These are phyloP conservation scores for Gelatoporia subvermispora DNA, from an alignment of 768 basidiomycete species.

Conservation along the genomic window DNA sequence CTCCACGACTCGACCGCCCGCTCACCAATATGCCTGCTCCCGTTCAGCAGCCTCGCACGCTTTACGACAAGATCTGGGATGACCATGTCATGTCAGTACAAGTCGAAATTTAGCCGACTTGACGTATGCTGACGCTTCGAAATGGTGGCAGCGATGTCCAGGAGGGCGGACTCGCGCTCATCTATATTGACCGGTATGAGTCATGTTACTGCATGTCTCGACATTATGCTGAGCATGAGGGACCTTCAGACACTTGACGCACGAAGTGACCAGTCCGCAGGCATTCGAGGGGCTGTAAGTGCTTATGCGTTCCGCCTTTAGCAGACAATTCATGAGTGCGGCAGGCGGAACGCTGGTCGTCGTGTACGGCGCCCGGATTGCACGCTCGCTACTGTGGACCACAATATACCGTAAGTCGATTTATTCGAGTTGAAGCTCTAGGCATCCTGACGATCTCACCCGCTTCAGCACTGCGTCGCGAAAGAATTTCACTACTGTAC, in stretches of 20 bases:
- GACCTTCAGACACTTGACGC: constrained; percentile 44
- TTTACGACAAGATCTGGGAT: constrained; percentile 98
- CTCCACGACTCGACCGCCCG: not conserved
- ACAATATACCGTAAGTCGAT: constrained; percentile 47
- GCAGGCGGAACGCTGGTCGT: constrained; percentile 44
- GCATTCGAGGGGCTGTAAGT: constrained; percentile 54
- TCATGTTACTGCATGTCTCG: not conserved
- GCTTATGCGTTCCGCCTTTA: not conserved
- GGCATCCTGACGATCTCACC: not conserved
- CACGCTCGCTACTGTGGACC: constrained; percentile 59
- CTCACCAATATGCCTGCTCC: constrained; percentile 46
- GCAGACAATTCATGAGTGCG: not conserved
- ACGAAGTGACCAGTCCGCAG: constrained; percentile 63
- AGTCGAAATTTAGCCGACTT: not conserved
- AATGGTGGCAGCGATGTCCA: constrained; percentile 52
- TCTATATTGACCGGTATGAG: constrained; percentile 58
- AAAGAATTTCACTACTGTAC: constrained; percentile 45
- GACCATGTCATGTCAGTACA: constrained; percentile 83
- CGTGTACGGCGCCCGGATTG: constrained; percentile 60
- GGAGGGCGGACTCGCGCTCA: constrained; percentile 71
- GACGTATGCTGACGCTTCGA: not conserved
- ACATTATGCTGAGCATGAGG: constrained; percentile 3
- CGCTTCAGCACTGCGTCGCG: constrained; percentile 39
- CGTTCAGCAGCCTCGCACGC: constrained; percentile 67
- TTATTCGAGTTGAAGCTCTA: not conserved